Percentiles rank a stretch among this genome's conserved stretches.
These are phyloP conservation scores for Bryoglossum gracile DNA, from an alignment of 495 filamentous ascomycete species.

Conservation along the genomic window DNA sequence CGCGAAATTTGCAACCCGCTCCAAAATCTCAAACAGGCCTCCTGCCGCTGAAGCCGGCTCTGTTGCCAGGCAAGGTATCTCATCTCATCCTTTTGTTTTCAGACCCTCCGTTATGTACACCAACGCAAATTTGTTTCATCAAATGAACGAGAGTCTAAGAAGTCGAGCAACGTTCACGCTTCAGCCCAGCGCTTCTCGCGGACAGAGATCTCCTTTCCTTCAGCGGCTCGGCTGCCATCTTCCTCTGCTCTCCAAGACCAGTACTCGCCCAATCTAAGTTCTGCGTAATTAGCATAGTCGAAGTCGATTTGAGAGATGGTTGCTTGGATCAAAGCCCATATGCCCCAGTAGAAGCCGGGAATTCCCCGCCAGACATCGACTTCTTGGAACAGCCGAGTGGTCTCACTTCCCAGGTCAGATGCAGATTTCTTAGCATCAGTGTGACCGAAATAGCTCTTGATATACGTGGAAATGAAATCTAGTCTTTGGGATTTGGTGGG, in stretches of 20 bases:
- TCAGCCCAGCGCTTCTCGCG: conserved; percentile 82
- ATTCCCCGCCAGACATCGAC: conserved; percentile 84
- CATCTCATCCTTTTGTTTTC: too few species aligned
- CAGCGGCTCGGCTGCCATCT: conserved; percentile 49
- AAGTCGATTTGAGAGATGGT: conserved; percentile 95
- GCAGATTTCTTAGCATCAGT: conserved; percentile 23
- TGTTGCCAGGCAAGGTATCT: too few species aligned
- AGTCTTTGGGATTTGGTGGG: conserved; percentile 72
- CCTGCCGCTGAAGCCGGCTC: too few species aligned
- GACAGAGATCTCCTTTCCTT: conserved; percentile 56
- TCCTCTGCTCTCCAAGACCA: conserved; percentile 83
- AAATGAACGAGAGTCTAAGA: too few species aligned
- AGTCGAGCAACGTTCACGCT: conserved; percentile 31
- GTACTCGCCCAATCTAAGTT: conserved; percentile 83
- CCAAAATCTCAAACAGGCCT: too few species aligned
- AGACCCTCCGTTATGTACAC: too few species aligned
- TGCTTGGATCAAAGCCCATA: conserved; percentile 95
- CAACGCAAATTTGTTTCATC: too few species aligned
- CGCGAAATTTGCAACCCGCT: too few species aligned
- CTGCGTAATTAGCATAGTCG: conserved; percentile 89
- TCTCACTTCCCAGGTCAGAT: conserved; percentile 52
- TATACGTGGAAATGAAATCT: conserved; percentile 78
- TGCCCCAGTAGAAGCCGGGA: conserved; percentile 84
- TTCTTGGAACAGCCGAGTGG: conserved; percentile 56
- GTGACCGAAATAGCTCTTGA: conserved; percentile 50